Evolutionary conservation across 345 rosid genomes (phyloP), one percentile per base, ranked within the genome.

Genomic region (Anastatica hierochuntica): DNA sequence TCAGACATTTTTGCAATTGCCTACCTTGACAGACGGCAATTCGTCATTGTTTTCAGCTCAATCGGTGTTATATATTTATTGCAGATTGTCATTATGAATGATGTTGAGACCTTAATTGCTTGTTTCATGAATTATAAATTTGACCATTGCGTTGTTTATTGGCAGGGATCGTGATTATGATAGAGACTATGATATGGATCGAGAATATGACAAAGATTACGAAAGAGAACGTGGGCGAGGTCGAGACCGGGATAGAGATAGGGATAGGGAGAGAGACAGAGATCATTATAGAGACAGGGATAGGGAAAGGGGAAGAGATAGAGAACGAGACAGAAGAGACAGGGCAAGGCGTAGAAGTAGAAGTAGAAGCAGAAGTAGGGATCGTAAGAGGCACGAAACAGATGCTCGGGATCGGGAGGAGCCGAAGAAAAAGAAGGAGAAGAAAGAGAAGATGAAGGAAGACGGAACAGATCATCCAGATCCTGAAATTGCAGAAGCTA

Each of bases 401-500:
- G 72, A 72, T 26, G 80, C 60, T 70, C 41, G 64, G 23, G 51
- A 54, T 43, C 71, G 55, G 10, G 86, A 78, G 29, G 89, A 83
- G 64, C 85, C 86, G 0, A 92, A 80, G 86, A 68, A 43, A 30
- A 62, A 69, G 88, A 84, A 78, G 78, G 78, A 81, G 24, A 21
- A 21, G 24, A 5, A 21, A 5, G 5, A 21, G 24, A 21, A 21
- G 63, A 77, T 71, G 83, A 79, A 65, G 70, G 88, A 79, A 40
- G 90, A 85, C 23, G 97, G 95, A 16, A 88, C 90, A 0, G 79
- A 88, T 53, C 94, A 88, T 45, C 90, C 84, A 3, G 85, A 92
- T 69, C 96, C 95, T 3, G 90, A 81, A 71, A 85, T 85, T 73
- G 98, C 96, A 10, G 96, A 85, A 72, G 90, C 88, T 33, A 92